These are phyloP conservation scores for Corymbia calophylla DNA, from an alignment of 441 rosid genomes.

Conservation along the genomic window DNA sequence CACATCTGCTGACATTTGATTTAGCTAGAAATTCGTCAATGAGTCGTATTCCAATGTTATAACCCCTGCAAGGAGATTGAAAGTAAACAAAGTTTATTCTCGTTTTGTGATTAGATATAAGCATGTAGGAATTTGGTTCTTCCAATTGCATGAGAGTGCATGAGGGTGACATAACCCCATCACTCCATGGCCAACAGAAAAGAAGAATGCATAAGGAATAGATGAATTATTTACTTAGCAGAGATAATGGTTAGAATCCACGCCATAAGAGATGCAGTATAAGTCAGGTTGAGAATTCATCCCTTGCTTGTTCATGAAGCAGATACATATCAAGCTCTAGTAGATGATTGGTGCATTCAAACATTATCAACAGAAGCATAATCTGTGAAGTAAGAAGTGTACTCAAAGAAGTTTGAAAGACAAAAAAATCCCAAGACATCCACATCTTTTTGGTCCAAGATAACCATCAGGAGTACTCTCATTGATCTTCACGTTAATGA, in stretches of 20 bases:
- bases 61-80: conserved; percentile 55
- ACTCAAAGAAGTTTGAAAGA: neutral
- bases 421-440: neutral
- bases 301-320: neutral
- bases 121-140: neutral
- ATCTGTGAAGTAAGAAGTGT: neutral
- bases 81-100: neutral
- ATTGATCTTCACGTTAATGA: neutral
- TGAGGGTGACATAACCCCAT: neutral
- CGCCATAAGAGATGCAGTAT: neutral
- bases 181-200: neutral
- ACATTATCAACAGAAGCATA: neutral
- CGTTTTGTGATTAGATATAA: neutral
- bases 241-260: neutral
- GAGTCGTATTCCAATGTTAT: conserved; percentile 83
- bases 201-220: neutral
- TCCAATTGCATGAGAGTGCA: neutral
- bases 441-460: neutral
- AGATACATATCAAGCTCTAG: neutral
- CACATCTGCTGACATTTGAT: conserved; percentile 81
- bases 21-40: conserved; percentile 90
- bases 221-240: neutral
- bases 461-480: neutral
- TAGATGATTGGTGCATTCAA: neutral
- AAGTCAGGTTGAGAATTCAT: neutral